A percentile compares a stretch with the other conserved stretches of the same genome.
These are phyloP conservation scores for Tetracentron sinense DNA, from an alignment of 164 flowering plant genomes.

Conservation along the genomic window DNA sequence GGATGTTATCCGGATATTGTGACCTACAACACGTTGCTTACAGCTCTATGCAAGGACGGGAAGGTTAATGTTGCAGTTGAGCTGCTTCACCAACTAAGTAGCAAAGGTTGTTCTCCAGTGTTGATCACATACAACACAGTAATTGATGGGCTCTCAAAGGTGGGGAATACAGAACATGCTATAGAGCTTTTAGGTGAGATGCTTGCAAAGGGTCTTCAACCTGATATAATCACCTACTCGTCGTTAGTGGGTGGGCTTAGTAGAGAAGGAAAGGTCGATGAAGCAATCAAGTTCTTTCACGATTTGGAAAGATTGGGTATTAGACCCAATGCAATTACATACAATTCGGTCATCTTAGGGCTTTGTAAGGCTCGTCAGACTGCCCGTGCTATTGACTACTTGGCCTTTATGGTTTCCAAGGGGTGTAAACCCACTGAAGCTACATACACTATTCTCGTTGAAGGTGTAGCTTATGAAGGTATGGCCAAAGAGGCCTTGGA, in stretches of 20 bases:
- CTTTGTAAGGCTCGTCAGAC: conserved; percentile 76
- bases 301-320: conserved; percentile 60
- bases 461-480: conserved; percentile 84
- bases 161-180: conserved; percentile 61
- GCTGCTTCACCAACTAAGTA: conserved; percentile 63
- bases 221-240: conserved; percentile 74
- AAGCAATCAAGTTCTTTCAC: conserved; percentile 62
- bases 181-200: conserved; percentile 60
- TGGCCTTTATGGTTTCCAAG: conserved; percentile 65
- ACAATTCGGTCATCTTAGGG: conserved; percentile 73
- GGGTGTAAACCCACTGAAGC: conserved; percentile 81
- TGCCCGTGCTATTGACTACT: conserved; percentile 72
- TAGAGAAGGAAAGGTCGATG: conserved; percentile 78
- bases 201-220: conserved; percentile 63
- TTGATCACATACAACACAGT: conserved; percentile 86
- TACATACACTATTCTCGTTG: conserved; percentile 76
- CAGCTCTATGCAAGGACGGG: conserved; percentile 85
- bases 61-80: conserved; percentile 76
- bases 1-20: conserved; percentile 92
- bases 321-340: conserved; percentile 68
- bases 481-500: conserved; percentile 62
- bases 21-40: conserved; percentile 82
- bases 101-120: conserved; percentile 75
- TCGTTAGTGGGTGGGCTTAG: conserved; percentile 74
- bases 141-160: conserved; percentile 77